Percentiles rank a stretch among this genome's conserved stretches.
Conservation (phyloP, 345 rosid genomes). For the Murraya koenigii region DNA sequence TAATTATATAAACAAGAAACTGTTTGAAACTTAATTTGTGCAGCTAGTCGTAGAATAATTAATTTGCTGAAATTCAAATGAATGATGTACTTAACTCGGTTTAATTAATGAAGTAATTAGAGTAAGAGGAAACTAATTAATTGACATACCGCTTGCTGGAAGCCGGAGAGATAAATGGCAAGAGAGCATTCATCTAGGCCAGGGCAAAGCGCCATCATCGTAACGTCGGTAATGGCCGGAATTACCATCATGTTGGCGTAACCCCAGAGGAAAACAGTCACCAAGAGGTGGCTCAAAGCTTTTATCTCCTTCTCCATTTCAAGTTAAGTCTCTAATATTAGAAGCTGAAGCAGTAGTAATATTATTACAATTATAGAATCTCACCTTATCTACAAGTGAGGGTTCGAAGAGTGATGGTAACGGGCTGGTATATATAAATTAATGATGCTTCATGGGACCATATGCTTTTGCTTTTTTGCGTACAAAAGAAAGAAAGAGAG, state of each 20-base stretch:
- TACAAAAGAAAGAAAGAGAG: not conserved
- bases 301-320: constrained; percentile 29
- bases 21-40: no score
- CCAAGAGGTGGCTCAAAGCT: constrained; percentile 48
- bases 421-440: not conserved
- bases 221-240: constrained; percentile 80
- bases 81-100: no score
- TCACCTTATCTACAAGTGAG: no score
- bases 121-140: no score
- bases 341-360: no score
- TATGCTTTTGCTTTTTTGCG: not conserved
- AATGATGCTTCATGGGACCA: no score
- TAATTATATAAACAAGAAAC: no score
- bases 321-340: not conserved
- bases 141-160: constrained; percentile 69
- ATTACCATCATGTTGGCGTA: constrained; percentile 34
- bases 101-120: no score
- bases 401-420: not conserved
- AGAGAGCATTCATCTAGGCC: constrained; percentile 67
- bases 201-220: constrained; percentile 76
- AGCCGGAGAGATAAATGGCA: constrained; percentile 80
- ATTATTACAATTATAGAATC: no score
- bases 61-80: no score
- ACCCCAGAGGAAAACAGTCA: constrained; percentile 54
- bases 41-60: no score